Conservation (phyloP, 2,329 filamentous ascomycete genomes). For the Juglanconis sp. region DNA sequence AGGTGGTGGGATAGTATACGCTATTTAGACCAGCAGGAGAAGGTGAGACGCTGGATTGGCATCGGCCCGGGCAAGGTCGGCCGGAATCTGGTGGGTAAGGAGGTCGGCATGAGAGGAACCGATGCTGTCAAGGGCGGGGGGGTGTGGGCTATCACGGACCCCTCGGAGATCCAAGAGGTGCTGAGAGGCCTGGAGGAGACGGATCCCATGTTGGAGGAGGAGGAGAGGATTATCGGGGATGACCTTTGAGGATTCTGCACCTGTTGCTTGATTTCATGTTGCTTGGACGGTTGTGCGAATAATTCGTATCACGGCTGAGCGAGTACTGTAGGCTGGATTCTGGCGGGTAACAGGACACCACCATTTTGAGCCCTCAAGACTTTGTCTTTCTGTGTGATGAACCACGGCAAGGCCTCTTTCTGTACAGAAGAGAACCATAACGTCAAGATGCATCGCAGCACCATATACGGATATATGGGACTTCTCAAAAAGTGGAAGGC, state of each 20-base stretch:
- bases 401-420: too few relatives aligned
- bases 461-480: too few relatives aligned
- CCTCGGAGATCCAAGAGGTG: conserved; percentile 69
- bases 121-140: conserved; percentile 83
- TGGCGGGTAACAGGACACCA: background rate
- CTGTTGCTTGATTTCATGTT: background rate
- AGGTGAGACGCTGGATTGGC: conserved; percentile 81
- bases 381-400: background rate
- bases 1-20: conserved; percentile 92
- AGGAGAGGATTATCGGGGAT: conserved; percentile 29
- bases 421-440: too few relatives aligned
- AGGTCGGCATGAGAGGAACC: conserved; percentile 80
- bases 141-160: conserved; percentile 87
- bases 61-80: conserved; percentile 94
- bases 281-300: background rate
- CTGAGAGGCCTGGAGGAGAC: conserved; percentile 65
- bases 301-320: background rate
- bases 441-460: too few relatives aligned
- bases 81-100: conserved; percentile 88
- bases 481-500: too few relatives aligned
- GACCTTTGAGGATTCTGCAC: conserved; percentile 1
- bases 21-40: conserved; percentile 80
- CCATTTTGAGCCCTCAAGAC: background rate
- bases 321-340: background rate
- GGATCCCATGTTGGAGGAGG: conserved; percentile 48